Conservation (phyloP, 805 yeast genomes). For the Starmerella etchellsii region DNA sequence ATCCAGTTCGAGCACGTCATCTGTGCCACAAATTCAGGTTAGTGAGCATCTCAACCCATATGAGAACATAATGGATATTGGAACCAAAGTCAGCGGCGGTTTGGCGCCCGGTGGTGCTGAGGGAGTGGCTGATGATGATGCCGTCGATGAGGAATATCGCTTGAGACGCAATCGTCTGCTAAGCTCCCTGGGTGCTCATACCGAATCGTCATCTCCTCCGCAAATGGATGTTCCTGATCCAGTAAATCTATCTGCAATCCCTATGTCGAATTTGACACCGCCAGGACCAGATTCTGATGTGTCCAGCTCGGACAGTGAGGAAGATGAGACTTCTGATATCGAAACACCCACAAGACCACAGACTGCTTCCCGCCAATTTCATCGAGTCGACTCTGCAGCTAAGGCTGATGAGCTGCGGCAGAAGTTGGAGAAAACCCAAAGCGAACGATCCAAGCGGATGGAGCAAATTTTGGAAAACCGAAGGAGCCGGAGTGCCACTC, state of each 20-base stretch:
- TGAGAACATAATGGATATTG: constrained; percentile 22
- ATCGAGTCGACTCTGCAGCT: neutral
- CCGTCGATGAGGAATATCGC: constrained; percentile 18
- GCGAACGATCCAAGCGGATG: constrained; percentile 3
- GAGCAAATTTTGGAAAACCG: constrained; percentile 3
- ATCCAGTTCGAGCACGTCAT: neutral
- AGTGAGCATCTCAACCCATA: constrained; percentile 14
- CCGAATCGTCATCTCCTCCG: constrained; percentile 11
- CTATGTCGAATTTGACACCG: constrained; percentile 3
- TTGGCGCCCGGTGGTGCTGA: constrained; percentile 26
- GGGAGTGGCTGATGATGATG: constrained; percentile 13
- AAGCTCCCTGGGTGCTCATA: constrained; percentile 4
- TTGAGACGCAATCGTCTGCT: constrained; percentile 17
- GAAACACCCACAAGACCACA: too few species aligned
- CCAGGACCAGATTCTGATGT: too few species aligned
- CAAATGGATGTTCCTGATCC: constrained; percentile 4
- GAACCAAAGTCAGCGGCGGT: constrained; percentile 24
- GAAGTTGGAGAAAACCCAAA: constrained; percentile 1
- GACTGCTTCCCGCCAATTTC: too few species aligned
- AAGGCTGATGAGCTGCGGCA: constrained; percentile 5
- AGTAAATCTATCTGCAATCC: constrained; percentile 10
- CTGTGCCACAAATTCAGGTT: constrained; percentile 7
- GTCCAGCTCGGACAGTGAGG: too few species aligned
- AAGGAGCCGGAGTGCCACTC: neutral
- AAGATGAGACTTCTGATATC: too few species aligned